Evolutionary conservation across 2,329 filamentous ascomycete species (phyloP).

Genomic region (Pyrenochaeta sp.): DNA sequence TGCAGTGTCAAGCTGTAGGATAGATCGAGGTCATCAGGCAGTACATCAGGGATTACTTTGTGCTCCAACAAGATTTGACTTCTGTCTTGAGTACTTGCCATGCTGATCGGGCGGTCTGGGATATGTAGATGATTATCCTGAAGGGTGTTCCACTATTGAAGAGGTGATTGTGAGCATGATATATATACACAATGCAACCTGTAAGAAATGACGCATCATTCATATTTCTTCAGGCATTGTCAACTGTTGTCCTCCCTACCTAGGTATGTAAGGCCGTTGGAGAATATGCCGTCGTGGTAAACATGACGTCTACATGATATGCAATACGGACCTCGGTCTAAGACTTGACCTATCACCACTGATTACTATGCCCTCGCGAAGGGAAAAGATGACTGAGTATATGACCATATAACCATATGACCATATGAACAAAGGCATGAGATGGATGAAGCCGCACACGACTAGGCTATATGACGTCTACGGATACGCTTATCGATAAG

Average conservation of each 20-base stretch:
- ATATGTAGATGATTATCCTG: neutral
- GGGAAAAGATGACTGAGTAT: no score
- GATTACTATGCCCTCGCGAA: no score
- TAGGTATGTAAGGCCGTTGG: neutral
- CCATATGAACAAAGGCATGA: no score
- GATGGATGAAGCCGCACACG: neutral
- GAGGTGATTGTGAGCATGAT: neutral
- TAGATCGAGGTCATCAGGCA: conserved; percentile 14
- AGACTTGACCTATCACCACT: neutral
- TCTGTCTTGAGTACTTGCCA: conserved; percentile 10
- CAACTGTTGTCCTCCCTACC: neutral
- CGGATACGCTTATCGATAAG: conserved; percentile 6
- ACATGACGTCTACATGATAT: neutral
- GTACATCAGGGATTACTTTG: conserved; percentile 31
- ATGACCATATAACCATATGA: neutral
- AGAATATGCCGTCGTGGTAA: neutral
- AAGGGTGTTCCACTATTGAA: neutral
- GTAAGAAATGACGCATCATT: conserved; percentile 5
- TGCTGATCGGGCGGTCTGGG: neutral
- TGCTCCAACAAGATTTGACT: conserved; percentile 14
- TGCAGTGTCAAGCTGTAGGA: conserved; percentile 21
- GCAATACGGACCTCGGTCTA: neutral
- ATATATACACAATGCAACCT: neutral
- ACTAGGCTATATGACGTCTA: conserved; percentile 1
- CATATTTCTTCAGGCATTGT: neutral